Conservation (phyloP, 2,329 filamentous ascomycete genomes). For the Penicillium sp. region DNA sequence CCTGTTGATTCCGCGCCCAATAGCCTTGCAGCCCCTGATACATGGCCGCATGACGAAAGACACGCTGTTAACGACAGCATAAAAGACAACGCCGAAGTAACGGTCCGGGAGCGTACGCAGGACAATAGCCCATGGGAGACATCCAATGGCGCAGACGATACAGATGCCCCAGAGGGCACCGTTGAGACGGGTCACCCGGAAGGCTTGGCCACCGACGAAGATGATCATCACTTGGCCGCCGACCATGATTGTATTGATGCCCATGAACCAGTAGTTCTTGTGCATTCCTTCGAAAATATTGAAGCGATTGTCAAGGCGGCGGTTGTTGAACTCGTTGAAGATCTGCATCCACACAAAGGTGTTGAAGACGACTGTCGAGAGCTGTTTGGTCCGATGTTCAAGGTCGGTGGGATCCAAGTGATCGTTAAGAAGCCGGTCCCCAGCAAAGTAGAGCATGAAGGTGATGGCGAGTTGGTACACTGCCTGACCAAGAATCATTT, state of each 20-base stretch:
- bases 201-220: constrained; percentile 75
- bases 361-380: constrained; percentile 87
- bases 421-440: constrained; percentile 55
- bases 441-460: constrained; percentile 76
- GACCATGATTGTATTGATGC: constrained; percentile 79
- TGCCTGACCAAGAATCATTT: constrained; percentile 94
- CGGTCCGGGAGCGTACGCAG: constrained; percentile 79
- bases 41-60: constrained; percentile 47
- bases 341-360: constrained; percentile 99
- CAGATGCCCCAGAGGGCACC: constrained; percentile 82
- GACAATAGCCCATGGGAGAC: constrained; percentile 73
- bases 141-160: constrained; percentile 74
- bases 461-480: constrained; percentile 78
- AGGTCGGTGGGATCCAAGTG: constrained; percentile 44
- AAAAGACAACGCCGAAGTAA: constrained; percentile 40
- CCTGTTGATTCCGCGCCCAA: constrained; percentile 25
- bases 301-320: constrained; percentile 86
- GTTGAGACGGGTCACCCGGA: constrained; percentile 65
- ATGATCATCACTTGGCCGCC: constrained; percentile 86
- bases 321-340: constrained; percentile 97
- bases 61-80: constrained; percentile 50
- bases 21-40: constrained; percentile 23
- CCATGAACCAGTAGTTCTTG: constrained; percentile 82
- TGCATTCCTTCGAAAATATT: constrained; percentile 89
- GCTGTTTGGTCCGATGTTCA: constrained; percentile 39